Base-by-base conservation (phyloP, 306 rosid species). In the Oemleria cerasiformis region DNA sequence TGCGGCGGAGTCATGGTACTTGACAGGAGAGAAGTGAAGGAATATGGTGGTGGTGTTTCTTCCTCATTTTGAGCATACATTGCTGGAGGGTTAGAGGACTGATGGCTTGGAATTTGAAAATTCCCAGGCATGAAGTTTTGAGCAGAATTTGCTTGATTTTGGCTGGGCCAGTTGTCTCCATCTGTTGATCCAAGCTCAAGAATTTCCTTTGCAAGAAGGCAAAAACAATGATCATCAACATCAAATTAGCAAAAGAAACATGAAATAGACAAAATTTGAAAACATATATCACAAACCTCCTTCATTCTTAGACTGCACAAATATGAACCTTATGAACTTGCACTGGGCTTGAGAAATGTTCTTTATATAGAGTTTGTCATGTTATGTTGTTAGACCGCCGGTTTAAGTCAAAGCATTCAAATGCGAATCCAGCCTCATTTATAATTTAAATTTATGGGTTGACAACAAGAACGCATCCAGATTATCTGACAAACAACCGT, bases 101-200 rank as follows among this genome's bases (percentile, higher is more conserved):
- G 54, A 14, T 49, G 40, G 65, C 70, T 51, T 51, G 42, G 25
- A 63, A 39, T 15, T 53, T 4, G 30, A 19, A 49, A 6, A 40
- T 40, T 51, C 15, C 17, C 61, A 38, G 43, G 63, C 66, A 38
- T 8, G 66, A 38, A n/a, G 23, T 8, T 61, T 39, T 61, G 66
- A 23, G 25, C 39, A 11, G 66, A 61, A 38, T 36, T 61, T 61
- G 8, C 66, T 36, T 40, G 66, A 61, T 61, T 38, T 41, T 16
- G 64, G 16, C 64, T 8, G 64, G n/a, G 15, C 64, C 41, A 59
- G 64, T 59, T 59, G 36, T 14, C 36, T 34, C 42, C 64, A 59
- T 19, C 43, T 25, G 41, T 30, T 59, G 21, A 34, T 15, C 43
- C 64, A 11, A 16, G 12, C 43, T 59, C 64, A 4, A 8, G 8